Base-by-base conservation (phyloP, 495 filamentous ascomycete species). In the Aspergillus biplanus region DNA sequence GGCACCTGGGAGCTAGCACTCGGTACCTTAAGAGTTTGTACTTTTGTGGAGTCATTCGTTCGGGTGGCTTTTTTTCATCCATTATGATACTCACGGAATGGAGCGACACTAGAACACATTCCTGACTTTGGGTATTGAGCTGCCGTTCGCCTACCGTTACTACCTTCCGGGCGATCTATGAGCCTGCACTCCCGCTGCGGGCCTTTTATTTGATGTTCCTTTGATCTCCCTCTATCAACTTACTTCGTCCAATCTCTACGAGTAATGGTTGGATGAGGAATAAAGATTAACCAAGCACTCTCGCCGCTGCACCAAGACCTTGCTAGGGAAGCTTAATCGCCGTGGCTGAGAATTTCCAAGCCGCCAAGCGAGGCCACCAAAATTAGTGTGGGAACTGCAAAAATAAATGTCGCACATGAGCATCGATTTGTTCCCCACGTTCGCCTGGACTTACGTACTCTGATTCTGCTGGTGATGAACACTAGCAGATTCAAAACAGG, bases 81-180 rank as follows among this genome's bases (percentile, higher is more conserved):
- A 34, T 15, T 44, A 32, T 32, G 47, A 57, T 39, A 52, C 6
- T 15, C 11, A 6, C 48, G 61, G 61, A 63, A 63, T 63, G 60
- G 44, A 48, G 42, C 53, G n/a, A 16, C 44, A 50, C 46, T 47
- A 49, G 46, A 34, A 21, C 21, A 42, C 61, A 63, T 63, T 63
- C 61, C 61, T 33, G 34, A 57, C 33, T 18, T 37, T 49, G 52
- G 39, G 39, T 9, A 50, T 21, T 46, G 31, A 34, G 8, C 8
- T n/a, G n/a, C 52, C 37, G 31, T 49, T 6, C 32, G 11, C 42
- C n/a, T 56, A 9, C 39, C 61, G 21, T 37, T 32, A 18, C 34
- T 18, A 32, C 52, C 33, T 55, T 52, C 31, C 15, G n/a, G 48
- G 16, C 5, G 42, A 7, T 44, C 11, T 18, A 9, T 21, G 9